These are phyloP conservation scores for Discostella stelligeroides DNA, from an alignment of 108 stramenopile species.

Conservation along the genomic window DNA sequence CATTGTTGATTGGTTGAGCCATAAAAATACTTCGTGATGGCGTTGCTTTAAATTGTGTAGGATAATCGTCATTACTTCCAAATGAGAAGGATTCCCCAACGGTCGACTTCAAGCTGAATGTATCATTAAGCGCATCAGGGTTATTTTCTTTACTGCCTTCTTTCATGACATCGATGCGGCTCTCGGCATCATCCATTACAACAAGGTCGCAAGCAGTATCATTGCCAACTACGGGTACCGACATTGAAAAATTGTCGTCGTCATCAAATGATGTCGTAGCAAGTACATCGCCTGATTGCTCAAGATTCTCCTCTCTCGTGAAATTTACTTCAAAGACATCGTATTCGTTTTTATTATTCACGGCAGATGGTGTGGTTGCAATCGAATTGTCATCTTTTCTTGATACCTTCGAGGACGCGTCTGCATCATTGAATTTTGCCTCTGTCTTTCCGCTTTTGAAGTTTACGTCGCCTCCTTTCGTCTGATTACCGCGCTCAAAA, in stretches of 20 bases:
- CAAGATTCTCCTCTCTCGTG: too few relatives aligned
- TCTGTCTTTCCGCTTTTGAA: neutral
- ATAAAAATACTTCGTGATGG: neutral
- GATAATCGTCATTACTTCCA: constrained; percentile 4
- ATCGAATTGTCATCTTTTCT: too few relatives aligned
- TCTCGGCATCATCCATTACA: neutral
- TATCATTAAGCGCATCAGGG: neutral
- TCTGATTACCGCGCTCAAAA: neutral
- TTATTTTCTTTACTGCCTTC: neutral
- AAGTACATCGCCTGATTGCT: too few relatives aligned
- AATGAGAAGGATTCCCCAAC: constrained; percentile 5
- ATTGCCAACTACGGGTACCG: too few relatives aligned
- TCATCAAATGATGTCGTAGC: too few relatives aligned
- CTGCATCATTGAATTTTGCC: neutral
- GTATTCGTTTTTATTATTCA: too few relatives aligned
- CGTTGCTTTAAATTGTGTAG: neutral
- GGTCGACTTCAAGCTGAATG: neutral
- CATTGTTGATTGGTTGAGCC: constrained; percentile 10
- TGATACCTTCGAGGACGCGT: too few relatives aligned
- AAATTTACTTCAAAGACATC: too few relatives aligned
- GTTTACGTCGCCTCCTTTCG: neutral
- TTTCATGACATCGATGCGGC: neutral
- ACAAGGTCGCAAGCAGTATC: too few relatives aligned
- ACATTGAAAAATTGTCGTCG: too few relatives aligned
- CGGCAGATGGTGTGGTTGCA: too few relatives aligned